Conservation (phyloP, 768 basidiomycete genomes). For the Sarcomyxa edulis region DNA sequence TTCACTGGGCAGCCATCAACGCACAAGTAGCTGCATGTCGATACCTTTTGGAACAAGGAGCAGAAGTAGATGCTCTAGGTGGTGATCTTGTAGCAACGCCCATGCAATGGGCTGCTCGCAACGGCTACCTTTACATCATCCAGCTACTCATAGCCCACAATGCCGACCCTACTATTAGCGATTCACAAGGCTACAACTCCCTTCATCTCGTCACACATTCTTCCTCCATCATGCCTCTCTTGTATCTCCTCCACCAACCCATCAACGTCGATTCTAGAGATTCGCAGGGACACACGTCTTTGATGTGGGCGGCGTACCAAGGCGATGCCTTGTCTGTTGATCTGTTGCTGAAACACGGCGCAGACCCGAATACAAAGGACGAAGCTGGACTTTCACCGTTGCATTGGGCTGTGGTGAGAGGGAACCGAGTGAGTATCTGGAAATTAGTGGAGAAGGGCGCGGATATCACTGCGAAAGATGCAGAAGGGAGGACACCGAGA, state of each 20-base stretch:
- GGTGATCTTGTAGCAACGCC: slow-evolving; percentile 94
- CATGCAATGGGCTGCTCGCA: slow-evolving; percentile 97
- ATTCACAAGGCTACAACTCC: slow-evolving; percentile 94
- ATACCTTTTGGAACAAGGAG: slow-evolving; percentile 85
- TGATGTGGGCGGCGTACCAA: slow-evolving; percentile 99
- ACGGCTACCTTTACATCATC: slow-evolving; percentile 93
- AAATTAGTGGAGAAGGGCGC: slow-evolving; percentile 83
- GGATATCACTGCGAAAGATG: slow-evolving; percentile 75
- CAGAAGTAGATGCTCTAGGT: slow-evolving; percentile 90
- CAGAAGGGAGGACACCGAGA: slow-evolving; percentile 78
- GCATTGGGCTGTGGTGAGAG: slow-evolving; percentile 97
- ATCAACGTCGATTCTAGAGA: slow-evolving; percentile 89
- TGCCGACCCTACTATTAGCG: slow-evolving; percentile 88
- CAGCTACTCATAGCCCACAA: slow-evolving; percentile 86
- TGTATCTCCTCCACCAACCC: slow-evolving; percentile 91
- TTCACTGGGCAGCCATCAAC: slow-evolving; percentile 99
- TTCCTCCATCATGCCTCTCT: slow-evolving; percentile 88
- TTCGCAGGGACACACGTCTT: slow-evolving; percentile 85
- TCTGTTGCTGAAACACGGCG: slow-evolving; percentile 81
- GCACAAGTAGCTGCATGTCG: slow-evolving; percentile 88
- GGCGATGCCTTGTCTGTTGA: slow-evolving; percentile 96
- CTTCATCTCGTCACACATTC: slow-evolving; percentile 95
- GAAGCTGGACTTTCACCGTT: slow-evolving; percentile 81
- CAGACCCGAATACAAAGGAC: slow-evolving; percentile 72
- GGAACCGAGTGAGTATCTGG: slow-evolving; percentile 84